Conservation (phyloP, 2,329 filamentous ascomycete species). For the Colletotrichum sp. region DNA sequence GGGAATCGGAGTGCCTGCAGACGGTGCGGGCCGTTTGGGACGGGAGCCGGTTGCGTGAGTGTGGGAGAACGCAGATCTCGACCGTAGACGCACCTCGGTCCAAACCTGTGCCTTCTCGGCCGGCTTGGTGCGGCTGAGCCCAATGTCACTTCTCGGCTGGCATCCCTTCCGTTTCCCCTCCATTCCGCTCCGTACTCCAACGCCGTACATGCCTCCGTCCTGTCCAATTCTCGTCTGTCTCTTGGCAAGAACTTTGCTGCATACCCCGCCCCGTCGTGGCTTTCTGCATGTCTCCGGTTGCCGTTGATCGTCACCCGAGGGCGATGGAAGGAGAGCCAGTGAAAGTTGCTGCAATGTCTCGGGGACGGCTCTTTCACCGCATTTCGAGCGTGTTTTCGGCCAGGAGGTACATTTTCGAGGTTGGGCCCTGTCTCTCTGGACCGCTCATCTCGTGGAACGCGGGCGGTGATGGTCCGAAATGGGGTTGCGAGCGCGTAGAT, state of each 20-base stretch:
- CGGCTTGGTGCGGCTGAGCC: not conserved
- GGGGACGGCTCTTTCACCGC: not conserved
- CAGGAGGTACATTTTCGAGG: not conserved
- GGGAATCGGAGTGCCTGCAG: not conserved
- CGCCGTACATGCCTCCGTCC: not conserved
- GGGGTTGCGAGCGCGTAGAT: not conserved
- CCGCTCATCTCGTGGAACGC: not conserved
- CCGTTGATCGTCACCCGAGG: not conserved
- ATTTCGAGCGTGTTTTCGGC: not conserved
- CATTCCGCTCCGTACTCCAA: not conserved
- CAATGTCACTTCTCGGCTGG: not conserved
- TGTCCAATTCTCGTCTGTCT: not conserved
- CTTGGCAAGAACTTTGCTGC: not conserved
- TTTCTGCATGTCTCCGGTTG: not conserved
- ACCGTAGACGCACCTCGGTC: not conserved
- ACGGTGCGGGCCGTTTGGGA: constrained; percentile 3
- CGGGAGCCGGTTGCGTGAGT: not conserved
- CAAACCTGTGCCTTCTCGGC: not conserved
- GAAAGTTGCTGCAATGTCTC: not conserved
- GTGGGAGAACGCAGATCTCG: not conserved
- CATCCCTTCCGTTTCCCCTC: not conserved
- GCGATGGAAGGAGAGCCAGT: not conserved
- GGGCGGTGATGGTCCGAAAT: not conserved
- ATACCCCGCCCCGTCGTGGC: not conserved
- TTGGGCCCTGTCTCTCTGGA: not conserved